Percentiles rank a stretch among this genome's conserved stretches.
These are phyloP conservation scores for Microdochium paspali DNA, from an alignment of 2,329 filamentous ascomycete genomes.

Conservation along the genomic window DNA sequence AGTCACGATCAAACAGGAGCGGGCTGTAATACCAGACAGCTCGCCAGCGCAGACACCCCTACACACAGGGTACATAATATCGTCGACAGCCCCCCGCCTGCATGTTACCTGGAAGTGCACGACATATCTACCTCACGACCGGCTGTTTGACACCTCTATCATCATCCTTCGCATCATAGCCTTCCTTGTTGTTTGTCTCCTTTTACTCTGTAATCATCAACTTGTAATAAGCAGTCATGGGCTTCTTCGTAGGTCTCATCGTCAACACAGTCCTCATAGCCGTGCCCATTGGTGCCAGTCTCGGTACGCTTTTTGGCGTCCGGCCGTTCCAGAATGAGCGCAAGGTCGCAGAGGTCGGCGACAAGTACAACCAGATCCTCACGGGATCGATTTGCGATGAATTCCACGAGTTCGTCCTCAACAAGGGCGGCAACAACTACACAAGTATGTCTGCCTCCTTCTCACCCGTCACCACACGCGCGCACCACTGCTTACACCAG, in stretches of 20 bases:
- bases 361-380: slow-evolving; percentile 4
- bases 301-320: slow-evolving; percentile 36
- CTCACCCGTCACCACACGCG: not conserved
- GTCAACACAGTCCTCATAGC: slow-evolving; percentile 40
- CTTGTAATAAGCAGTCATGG: slow-evolving; percentile 17
- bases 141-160: not conserved
- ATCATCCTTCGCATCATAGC: not conserved
- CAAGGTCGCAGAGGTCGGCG: slow-evolving; percentile 11
- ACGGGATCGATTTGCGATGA: not conserved
- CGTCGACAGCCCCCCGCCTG: too few species aligned
- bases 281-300: slow-evolving; percentile 37
- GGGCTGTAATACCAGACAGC: too few species aligned
- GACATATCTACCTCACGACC: too few species aligned
- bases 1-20: too few species aligned
- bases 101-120: too few species aligned
- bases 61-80: too few species aligned
- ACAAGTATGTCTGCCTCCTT: slow-evolving; percentile 28
- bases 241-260: slow-evolving; percentile 26
- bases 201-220: slow-evolving; percentile 1
- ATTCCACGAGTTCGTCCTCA: slow-evolving; percentile 3
- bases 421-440: slow-evolving; percentile 29
- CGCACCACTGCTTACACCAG: too few species aligned
- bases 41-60: too few species aligned
- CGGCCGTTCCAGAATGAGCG: slow-evolving; percentile 29
- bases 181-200: not conserved